phyloP scores from a whole-genome alignment of 768 basidiomycete species.

The Trametes gibbosa region DNA sequence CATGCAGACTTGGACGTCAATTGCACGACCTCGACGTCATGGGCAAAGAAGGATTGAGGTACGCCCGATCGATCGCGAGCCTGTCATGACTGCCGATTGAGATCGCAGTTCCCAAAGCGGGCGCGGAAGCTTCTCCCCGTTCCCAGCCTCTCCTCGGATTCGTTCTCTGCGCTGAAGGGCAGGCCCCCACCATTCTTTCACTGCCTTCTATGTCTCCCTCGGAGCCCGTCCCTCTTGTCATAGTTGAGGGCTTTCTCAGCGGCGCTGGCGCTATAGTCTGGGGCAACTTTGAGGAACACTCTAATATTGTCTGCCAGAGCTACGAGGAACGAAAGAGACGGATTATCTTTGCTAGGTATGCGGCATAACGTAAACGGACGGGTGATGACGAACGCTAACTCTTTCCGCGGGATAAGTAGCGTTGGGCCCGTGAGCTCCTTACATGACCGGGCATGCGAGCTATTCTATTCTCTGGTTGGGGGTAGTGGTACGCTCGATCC shows the following conservation, averaged over 20 bases:
- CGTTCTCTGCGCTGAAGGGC: too few relatives aligned
- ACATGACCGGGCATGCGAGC: slow-evolving; percentile 52
- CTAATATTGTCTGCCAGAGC: slow-evolving; percentile 26
- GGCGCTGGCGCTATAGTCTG: slow-evolving; percentile 36
- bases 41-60: neutral
- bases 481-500: slow-evolving; percentile 35
- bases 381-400: too few relatives aligned
- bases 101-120: neutral
- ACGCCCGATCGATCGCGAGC: neutral
- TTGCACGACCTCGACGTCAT: neutral
- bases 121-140: neutral
- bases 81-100: neutral
- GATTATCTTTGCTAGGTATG: slow-evolving; percentile 33
- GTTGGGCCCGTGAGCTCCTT: slow-evolving; percentile 51
- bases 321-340: slow-evolving; percentile 20
- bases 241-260: slow-evolving; percentile 50
- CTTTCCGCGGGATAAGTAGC: slow-evolving; percentile 27
- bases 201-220: neutral
- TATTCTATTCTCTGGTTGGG: slow-evolving; percentile 45
- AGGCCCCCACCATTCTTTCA: too few relatives aligned
- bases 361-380: too few relatives aligned
- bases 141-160: too few relatives aligned
- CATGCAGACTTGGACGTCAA: too few relatives aligned
- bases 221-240: slow-evolving; percentile 36
- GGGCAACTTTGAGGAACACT: slow-evolving; percentile 38